These are phyloP conservation scores for Rhododendron griersonianum DNA, from an alignment of 148 eudicot genomes.

Conservation along the genomic window DNA sequence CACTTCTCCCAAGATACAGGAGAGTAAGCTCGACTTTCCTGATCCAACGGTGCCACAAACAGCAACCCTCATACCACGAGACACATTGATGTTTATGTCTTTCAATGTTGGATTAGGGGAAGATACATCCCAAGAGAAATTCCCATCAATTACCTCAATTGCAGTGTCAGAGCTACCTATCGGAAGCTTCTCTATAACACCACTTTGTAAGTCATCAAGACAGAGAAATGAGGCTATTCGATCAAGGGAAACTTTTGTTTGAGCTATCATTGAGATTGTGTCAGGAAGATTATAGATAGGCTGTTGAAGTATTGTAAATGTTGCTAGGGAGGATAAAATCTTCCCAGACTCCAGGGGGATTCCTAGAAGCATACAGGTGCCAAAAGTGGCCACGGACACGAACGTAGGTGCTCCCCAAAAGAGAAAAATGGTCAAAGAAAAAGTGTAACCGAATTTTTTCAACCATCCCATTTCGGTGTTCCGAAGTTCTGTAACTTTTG, in stretches of 20 bases:
- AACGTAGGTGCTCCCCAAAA: slow-evolving; percentile 29
- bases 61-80: slow-evolving; percentile 53
- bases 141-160: slow-evolving; percentile 19
- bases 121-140: slow-evolving; percentile 29
- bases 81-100: slow-evolving; percentile 35
- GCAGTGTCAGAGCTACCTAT: slow-evolving; percentile 27
- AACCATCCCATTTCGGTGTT: slow-evolving; percentile 39
- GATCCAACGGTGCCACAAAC: slow-evolving; percentile 17
- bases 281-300: slow-evolving; percentile 50
- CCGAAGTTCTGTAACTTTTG: slow-evolving; percentile 37
- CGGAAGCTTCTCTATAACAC: slow-evolving; percentile 34
- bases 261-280: slow-evolving; percentile 38
- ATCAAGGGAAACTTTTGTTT: slow-evolving; percentile 53
- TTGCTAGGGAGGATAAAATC: slow-evolving; percentile 21
- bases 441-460: slow-evolving; percentile 32
- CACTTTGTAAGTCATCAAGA: slow-evolving; percentile 32
- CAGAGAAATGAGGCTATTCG: slow-evolving; percentile 43
- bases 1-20: slow-evolving; percentile 18
- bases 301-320: slow-evolving; percentile 40
- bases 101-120: slow-evolving; percentile 30
- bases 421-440: slow-evolving; percentile 32
- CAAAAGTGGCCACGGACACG: too few species aligned
- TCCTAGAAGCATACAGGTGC: too few species aligned
- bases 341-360: too few species aligned
- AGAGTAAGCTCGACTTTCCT: too few species aligned